Percentiles rank a stretch among this genome's conserved stretches.
phyloP scores from a whole-genome alignment of 2,329 filamentous ascomycete species.

The Calonectria pseudoturangicola region DNA sequence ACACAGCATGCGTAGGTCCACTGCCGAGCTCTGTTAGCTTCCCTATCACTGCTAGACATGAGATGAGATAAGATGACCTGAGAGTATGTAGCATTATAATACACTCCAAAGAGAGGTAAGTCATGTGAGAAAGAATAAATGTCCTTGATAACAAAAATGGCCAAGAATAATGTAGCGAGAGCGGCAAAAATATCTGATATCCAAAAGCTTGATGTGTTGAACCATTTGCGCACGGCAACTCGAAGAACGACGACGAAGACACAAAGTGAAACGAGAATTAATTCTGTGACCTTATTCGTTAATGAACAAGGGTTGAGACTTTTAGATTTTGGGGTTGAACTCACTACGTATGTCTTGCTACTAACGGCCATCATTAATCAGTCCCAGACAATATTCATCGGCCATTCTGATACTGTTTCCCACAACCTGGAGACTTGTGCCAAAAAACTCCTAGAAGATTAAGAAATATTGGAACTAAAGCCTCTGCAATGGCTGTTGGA shows the following conservation, averaged over 20 bases:
- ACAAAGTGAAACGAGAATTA: not conserved
- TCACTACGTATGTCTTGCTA: not conserved
- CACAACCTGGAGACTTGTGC: not conserved
- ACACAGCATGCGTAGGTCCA: not conserved
- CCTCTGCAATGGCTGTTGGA: not conserved
- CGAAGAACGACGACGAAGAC: not conserved
- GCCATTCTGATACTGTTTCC: not conserved
- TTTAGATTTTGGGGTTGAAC: not conserved
- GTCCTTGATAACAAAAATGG: not conserved
- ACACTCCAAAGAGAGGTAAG: not conserved
- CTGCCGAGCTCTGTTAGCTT: not conserved
- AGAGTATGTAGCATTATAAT: not conserved
- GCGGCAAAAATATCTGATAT: not conserved
- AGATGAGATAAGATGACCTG: not conserved
- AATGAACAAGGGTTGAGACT: too few relatives aligned
- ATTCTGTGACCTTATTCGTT: not conserved
- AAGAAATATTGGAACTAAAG: not conserved
- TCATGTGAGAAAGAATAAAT: not conserved
- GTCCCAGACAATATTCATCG: not conserved
- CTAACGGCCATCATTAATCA: not conserved
- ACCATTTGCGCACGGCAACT: not conserved
- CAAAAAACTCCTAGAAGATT: not conserved
- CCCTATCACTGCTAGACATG: not conserved
- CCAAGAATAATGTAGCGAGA: not conserved
- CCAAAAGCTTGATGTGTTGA: not conserved